Evolutionary conservation across 2,329 filamentous ascomycete species (phyloP), one percentile per base, ranked within the genome.

Genomic region (Trichoderma sp.): DNA sequence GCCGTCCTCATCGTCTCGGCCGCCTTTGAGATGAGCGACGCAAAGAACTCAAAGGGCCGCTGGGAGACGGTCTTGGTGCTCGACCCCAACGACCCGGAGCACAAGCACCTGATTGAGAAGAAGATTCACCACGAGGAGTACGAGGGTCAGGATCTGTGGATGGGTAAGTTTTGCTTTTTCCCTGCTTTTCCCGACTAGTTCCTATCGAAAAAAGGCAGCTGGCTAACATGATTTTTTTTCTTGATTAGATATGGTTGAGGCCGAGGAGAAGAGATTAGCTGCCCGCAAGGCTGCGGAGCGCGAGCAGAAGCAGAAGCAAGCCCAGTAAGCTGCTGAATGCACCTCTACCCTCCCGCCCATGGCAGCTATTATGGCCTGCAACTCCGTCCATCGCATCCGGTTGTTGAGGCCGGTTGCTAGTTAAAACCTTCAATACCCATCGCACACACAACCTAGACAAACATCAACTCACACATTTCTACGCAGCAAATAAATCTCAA

Each of bases 131-230:
- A 93, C 80, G 92, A 96, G 82, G 84, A 91, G 68, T 95, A 96
- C 77, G 85, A 89, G 75, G 91, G 92, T 51, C 91, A 96, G 80
- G 93, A 98, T 78, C 84, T 97, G 72, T 99, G 95, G 95, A 95
- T 87, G 82, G 89, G 89, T 90, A 78, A 75, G 87, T 69, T 39
- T 14, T 34, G 7, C 47, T 21, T 45, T 15, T 24, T 9, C 15
- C 19, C 50, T 7, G 7, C 7, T 28, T 28, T 28, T n/a, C n/a
- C n/a, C n/a, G n/a, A n/a, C n/a, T n/a, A n/a, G n/a, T n/a, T n/a
- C n/a, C n/a, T n/a, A n/a, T n/a, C 6, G 9, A 7, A 30, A 7
- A 30, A 30, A 30, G 9, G 7, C 39, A 19, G 24, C 19, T 68
- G 52, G 21, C 24, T 45, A 68, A 50, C 69, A 71, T 21, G 65